Evolutionary conservation across 2,329 filamentous ascomycete species (phyloP).

Genomic region (Fusarium subtropicale): DNA sequence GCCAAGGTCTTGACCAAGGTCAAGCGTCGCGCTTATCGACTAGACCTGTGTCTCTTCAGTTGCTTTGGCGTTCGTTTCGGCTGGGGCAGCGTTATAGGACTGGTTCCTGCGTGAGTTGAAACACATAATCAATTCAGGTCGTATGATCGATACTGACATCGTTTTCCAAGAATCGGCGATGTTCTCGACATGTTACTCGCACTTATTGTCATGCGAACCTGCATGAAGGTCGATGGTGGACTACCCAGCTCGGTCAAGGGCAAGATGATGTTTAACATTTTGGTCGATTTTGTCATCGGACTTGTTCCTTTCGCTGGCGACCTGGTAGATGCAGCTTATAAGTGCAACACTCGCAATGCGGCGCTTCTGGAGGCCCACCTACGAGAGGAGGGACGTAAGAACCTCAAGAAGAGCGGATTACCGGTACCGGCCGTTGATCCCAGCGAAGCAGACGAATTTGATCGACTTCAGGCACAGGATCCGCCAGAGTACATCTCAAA

Average conservation of each 20-base stretch:
- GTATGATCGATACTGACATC: slow-evolving; percentile 35
- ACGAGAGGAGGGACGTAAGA: slow-evolving; percentile 73
- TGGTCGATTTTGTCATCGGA: slow-evolving; percentile 78
- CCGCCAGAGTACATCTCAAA: slow-evolving; percentile 46
- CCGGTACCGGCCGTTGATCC: slow-evolving; percentile 62
- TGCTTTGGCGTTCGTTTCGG: slow-evolving; percentile 86
- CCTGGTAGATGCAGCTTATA: slow-evolving; percentile 76
- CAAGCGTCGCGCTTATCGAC: slow-evolving; percentile 83
- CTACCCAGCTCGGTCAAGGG: slow-evolving; percentile 70
- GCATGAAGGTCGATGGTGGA: slow-evolving; percentile 79
- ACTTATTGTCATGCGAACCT: slow-evolving; percentile 78
- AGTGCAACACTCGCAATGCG: slow-evolving; percentile 82
- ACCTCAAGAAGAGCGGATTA: slow-evolving; percentile 60
- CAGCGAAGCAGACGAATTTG: slow-evolving; percentile 64
- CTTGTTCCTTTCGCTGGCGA: slow-evolving; percentile 83
- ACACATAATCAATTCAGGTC: background rate
- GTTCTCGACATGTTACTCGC: slow-evolving; percentile 78
- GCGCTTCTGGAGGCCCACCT: slow-evolving; percentile 75
- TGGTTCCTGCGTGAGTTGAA: slow-evolving; percentile 79
- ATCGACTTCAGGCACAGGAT: slow-evolving; percentile 53
- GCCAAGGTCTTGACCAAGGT: slow-evolving; percentile 84
- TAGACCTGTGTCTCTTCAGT: slow-evolving; percentile 87
- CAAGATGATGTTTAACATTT: slow-evolving; percentile 85
- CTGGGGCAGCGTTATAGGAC: slow-evolving; percentile 86
- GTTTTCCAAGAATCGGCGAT: slow-evolving; percentile 73